Conservation (phyloP, 352 stramenopile genomes). For the Phytopythium vexans region DNA sequence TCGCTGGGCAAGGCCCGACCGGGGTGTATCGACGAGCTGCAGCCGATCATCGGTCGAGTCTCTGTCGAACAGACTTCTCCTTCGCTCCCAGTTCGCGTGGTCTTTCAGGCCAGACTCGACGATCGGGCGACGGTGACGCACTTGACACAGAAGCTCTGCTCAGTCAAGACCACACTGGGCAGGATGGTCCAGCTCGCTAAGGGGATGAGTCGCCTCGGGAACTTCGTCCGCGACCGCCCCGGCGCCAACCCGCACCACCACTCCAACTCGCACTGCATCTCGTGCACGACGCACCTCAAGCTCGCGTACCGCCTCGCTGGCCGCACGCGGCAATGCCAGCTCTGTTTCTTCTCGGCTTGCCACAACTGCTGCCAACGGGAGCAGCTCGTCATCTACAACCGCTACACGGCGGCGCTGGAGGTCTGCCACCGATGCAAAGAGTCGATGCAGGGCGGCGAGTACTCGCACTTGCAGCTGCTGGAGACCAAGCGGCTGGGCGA, state of each 20-base stretch:
- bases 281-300: constrained; percentile 26
- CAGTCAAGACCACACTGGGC: constrained; percentile 19
- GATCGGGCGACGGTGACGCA: constrained; percentile 5
- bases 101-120: constrained; percentile 23
- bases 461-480: constrained; percentile 24
- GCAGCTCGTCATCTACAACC: constrained; percentile 36
- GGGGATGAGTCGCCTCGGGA: constrained; percentile 23
- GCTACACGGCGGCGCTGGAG: constrained; percentile 27
- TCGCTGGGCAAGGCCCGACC: constrained; percentile 26
- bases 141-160: constrained; percentile 10
- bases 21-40: constrained; percentile 26
- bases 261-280: constrained; percentile 31
- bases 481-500: constrained; percentile 2
- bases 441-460: constrained; percentile 30
- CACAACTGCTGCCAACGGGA: constrained; percentile 29
- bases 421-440: constrained; percentile 34
- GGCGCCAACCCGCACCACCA: constrained; percentile 9
- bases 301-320: background rate
- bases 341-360: constrained; percentile 32
- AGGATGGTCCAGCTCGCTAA: constrained; percentile 21
- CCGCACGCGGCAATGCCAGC: constrained; percentile 23
- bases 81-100: constrained; percentile 16
- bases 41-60: constrained; percentile 17
- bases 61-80: constrained; percentile 20
- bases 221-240: constrained; percentile 7